Percentiles rank a stretch among this genome's conserved stretches.
Evolutionary conservation across 108 stramenopile species (phyloP).

Genomic region (Parietichytrium sp.): DNA sequence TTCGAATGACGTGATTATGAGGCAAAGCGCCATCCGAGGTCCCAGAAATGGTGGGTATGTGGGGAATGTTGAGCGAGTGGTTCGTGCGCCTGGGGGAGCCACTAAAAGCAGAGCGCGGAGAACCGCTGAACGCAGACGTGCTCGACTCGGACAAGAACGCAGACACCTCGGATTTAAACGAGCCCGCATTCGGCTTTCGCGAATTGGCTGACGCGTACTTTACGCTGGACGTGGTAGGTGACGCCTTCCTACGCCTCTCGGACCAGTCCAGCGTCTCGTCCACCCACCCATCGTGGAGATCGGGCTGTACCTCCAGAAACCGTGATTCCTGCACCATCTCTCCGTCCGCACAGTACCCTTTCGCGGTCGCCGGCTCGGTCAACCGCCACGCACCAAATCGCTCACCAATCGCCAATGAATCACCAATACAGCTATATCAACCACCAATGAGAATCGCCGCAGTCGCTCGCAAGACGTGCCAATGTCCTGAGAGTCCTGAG

Average conservation of each 20-base stretch:
- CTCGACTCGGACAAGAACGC: neutral
- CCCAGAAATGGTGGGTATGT: neutral
- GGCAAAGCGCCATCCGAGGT: too few species aligned
- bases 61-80: neutral
- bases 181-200: neutral
- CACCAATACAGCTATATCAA: too few species aligned
- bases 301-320: too few species aligned
- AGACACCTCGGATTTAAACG: neutral
- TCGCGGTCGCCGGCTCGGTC: too few species aligned
- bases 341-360: too few species aligned
- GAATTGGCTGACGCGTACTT: neutral
- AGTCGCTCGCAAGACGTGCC: too few species aligned
- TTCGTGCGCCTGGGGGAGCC: neutral
- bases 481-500: too few species aligned
- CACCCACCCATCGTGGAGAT: neutral
- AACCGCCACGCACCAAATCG: too few species aligned
- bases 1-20: too few species aligned
- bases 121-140: neutral
- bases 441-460: too few species aligned
- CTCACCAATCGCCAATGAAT: too few species aligned
- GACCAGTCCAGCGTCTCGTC: neutral
- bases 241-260: neutral
- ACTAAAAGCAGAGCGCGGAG: constrained; percentile 3
- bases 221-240: neutral
- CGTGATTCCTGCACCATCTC: too few species aligned